Conservation (phyloP, 2,329 filamentous ascomycete genomes). For the Diaporthe velutina region DNA sequence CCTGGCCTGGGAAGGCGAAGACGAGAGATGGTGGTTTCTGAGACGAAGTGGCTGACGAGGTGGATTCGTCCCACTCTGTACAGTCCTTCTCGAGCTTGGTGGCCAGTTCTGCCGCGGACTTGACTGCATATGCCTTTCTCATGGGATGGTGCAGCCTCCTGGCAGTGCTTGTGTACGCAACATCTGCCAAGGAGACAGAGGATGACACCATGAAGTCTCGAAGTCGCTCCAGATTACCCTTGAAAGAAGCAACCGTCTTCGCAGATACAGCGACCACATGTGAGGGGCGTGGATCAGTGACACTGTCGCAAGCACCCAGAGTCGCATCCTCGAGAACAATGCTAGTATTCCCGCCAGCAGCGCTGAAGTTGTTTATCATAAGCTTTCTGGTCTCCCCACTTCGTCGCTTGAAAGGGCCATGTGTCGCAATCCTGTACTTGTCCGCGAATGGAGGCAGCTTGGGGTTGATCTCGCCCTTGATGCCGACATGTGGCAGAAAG, state of each 20-base stretch:
- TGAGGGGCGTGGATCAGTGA: constrained; percentile 54
- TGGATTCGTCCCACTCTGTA: constrained; percentile 56
- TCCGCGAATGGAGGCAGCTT: constrained; percentile 43
- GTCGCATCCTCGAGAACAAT: constrained; percentile 63
- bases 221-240: constrained; percentile 52
- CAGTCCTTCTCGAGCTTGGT: constrained; percentile 49
- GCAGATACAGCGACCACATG: constrained; percentile 62
- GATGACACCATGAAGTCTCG: constrained; percentile 66
- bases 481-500: constrained; percentile 41
- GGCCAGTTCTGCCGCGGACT: constrained; percentile 56
- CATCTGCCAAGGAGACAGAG: constrained; percentile 63
- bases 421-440: background rate
- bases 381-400: constrained; percentile 50
- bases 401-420: background rate
- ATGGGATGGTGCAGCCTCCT: constrained; percentile 71
- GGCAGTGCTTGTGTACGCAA: constrained; percentile 78
- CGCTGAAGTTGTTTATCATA: constrained; percentile 69
- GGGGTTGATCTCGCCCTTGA: constrained; percentile 41
- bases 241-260: constrained; percentile 55
- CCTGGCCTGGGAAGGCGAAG: constrained; percentile 70
- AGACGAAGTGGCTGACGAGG: constrained; percentile 48
- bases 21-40: constrained; percentile 57
- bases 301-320: constrained; percentile 30
- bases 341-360: constrained; percentile 70
- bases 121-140: constrained; percentile 62